phyloP scores from a whole-genome alignment of 495 filamentous ascomycete genomes.

The Platismatia glauca region DNA sequence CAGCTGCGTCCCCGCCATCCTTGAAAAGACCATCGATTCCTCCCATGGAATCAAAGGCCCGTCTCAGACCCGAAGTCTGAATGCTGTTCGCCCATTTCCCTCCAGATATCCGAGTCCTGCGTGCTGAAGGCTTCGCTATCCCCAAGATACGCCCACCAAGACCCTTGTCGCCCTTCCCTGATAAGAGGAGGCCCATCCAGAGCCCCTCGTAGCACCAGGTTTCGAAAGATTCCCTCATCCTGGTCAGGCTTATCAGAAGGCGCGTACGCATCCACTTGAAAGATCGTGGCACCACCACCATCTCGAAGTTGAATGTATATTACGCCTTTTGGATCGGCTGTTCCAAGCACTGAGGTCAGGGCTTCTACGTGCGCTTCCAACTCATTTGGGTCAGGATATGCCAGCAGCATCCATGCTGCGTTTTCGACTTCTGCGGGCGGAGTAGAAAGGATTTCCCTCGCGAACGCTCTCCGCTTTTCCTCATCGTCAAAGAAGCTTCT shows the following conservation, averaged over 20 bases:
- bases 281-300: not conserved
- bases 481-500: not conserved
- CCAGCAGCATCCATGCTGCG: not conserved
- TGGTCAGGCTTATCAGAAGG: not conserved
- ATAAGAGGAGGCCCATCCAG: not conserved
- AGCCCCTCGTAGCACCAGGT: not conserved
- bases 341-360: not conserved
- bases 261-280: not conserved
- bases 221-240: not conserved
- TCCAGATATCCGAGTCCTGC: not conserved
- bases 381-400: not conserved
- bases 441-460: not conserved
- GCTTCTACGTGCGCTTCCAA: not conserved
- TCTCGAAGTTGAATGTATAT: not conserved
- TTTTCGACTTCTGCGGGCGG: not conserved
- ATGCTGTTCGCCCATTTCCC: not conserved
- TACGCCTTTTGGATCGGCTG: not conserved
- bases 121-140: not conserved
- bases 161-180: not conserved
- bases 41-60: not conserved
- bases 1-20: not conserved
- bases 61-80: too few species aligned
- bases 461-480: not conserved
- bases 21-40: not conserved
- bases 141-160: not conserved